Evolutionary conservation across 306 rosid species (phyloP).

Genomic region (Cucurbita argyrosperma): DNA sequence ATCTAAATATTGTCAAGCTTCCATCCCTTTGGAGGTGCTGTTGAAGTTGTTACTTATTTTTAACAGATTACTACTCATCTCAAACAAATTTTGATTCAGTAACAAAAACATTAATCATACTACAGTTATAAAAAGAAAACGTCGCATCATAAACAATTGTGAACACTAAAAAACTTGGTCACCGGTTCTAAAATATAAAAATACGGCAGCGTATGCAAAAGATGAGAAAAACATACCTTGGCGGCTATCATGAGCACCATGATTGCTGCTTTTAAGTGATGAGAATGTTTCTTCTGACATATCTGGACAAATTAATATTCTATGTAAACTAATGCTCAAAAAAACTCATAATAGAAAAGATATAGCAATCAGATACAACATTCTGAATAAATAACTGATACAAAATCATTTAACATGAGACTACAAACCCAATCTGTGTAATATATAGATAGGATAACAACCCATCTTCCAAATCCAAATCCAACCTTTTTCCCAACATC

Average conservation of each 20-base stretch:
- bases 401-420: background rate
- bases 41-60: background rate
- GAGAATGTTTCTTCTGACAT: conserved; percentile 25
- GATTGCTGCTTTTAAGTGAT: conserved; percentile 24
- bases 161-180: background rate
- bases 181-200: no score
- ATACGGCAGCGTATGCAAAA: background rate
- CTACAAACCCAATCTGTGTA: background rate
- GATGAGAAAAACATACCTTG: conserved; percentile 30
- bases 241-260: conserved; percentile 70
- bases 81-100: background rate
- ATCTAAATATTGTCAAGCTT: background rate
- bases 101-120: background rate
- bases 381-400: background rate
- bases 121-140: background rate
- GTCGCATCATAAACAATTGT: background rate
- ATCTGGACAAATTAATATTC: conserved; percentile 23
- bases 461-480: background rate
- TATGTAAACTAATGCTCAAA: background rate
- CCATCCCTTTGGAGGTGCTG: background rate
- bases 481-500: background rate
- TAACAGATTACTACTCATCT: background rate
- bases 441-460: background rate
- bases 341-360: background rate
- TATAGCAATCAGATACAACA: background rate